Evolutionary conservation across 192 early-diverging fungal genomes (phyloP).

Genomic region (Coemansia sp.): DNA sequence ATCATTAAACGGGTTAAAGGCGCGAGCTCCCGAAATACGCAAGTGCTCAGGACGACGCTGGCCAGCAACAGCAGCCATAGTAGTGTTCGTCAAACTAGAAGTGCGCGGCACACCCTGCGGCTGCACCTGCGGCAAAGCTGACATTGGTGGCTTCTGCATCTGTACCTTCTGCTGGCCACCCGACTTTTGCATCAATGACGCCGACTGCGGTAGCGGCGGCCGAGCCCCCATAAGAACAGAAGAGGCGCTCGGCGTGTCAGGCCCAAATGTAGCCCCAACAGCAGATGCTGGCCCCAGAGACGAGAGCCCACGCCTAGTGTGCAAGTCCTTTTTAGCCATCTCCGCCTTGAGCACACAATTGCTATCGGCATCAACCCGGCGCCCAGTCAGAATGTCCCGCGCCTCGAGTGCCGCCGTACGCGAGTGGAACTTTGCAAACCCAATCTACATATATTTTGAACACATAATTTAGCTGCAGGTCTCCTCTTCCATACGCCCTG

Average conservation of each 20-base stretch:
- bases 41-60: slow-evolving; percentile 42
- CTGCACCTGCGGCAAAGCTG: slow-evolving; percentile 8
- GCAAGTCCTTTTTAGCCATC: slow-evolving; percentile 99
- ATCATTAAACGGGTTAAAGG: slow-evolving; percentile 53
- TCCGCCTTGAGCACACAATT: slow-evolving; percentile 91
- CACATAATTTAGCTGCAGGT: slow-evolving; percentile 3
- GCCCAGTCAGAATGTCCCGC: slow-evolving; percentile 84
- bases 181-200: slow-evolving; percentile 3
- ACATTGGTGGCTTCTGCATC: slow-evolving; percentile 12
- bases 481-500: not conserved
- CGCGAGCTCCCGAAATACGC: slow-evolving; percentile 41
- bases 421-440: slow-evolving; percentile 96
- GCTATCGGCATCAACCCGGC: slow-evolving; percentile 86
- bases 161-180: not conserved
- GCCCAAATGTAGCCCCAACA: slow-evolving; percentile 40
- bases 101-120: slow-evolving; percentile 26
- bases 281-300: slow-evolving; percentile 36
- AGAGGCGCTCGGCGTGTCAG: slow-evolving; percentile 32
- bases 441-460: slow-evolving; percentile 60
- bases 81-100: slow-evolving; percentile 33
- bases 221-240: slow-evolving; percentile 8
- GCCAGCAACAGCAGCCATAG: slow-evolving; percentile 26
- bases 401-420: slow-evolving; percentile 89
- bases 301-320: slow-evolving; percentile 80
- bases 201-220: slow-evolving; percentile 17